Evolutionary conservation across 2,329 filamentous ascomycete genomes (phyloP), one percentile per base, ranked within the genome.

Genomic region (Arthrobotrys megalospora): DNA sequence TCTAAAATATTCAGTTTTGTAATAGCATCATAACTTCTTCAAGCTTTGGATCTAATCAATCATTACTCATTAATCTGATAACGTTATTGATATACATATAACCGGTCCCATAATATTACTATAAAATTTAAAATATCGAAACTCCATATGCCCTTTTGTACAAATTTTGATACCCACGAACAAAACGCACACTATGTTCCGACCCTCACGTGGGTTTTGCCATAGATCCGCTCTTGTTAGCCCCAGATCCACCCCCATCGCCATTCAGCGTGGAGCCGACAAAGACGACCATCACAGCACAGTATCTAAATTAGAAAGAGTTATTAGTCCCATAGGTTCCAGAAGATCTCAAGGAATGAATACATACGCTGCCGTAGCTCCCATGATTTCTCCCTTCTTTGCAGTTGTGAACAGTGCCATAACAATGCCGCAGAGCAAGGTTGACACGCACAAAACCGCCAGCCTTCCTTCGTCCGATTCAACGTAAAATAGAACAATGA

Each of bases 311-410:
- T 21, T 21, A 43, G 19, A n/a, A 41, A 12, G 8, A 14, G 6
- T 14, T 24, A n/a, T 69, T 48, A 76, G 63, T 12, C 16, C 24
- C 10, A 19, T 0, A 6, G 3, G 3, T 41, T 11, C 7, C 43
- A 66, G 21, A 14, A 14, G 0, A 4, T n/a, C 43, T n/a, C 12
- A 32, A 45, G 28, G 38, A 8, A 53, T 16, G 50, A 41, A 55
- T 10, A 71, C 73, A 71, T 66, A 77, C 73, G 76, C 76, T 50
- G 76, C 76, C n/a, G 69, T 73, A 14, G 50, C 76, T 48, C 76
- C 76, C 69, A 79, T 73, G 19, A 79, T 73, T 48, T 79, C 76
- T 24, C 76, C 76, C 36, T 79, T 79, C 58, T 63, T 73, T 1
- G 76, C 76, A n/a, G 68, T 79, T 5, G 76, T 79, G 53, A 79